Percentiles rank a stretch among this genome's conserved stretches.
phyloP scores from a whole-genome alignment of 2,329 filamentous ascomycete species.

The Epicoccum nigrum region DNA sequence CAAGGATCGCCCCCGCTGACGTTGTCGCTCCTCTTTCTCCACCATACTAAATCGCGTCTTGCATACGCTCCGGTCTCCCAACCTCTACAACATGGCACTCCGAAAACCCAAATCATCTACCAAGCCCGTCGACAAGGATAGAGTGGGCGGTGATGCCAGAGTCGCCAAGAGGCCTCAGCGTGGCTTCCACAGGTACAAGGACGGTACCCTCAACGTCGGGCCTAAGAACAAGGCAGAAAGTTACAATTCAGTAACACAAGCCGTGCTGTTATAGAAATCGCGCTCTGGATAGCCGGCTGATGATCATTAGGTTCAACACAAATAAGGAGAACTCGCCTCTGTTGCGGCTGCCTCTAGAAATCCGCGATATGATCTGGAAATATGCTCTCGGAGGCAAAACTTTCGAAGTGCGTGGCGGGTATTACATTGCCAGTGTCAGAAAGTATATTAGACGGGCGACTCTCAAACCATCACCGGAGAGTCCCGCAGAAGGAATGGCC shows the following conservation, averaged over 20 bases:
- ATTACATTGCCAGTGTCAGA: too few relatives aligned
- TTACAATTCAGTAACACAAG: not conserved
- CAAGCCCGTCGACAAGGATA: not conserved
- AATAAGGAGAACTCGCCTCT: slow-evolving; percentile 9
- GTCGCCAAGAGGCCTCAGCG: slow-evolving; percentile 20
- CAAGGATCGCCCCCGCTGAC: too few relatives aligned
- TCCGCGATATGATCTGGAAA: slow-evolving; percentile 22
- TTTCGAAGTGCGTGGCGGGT: too few relatives aligned
- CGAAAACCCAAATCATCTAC: not conserved
- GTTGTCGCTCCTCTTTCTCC: too few relatives aligned
- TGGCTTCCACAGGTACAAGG: slow-evolving; percentile 19
- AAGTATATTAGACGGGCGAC: too few relatives aligned
- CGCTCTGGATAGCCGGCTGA: not conserved
- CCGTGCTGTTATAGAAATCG: not conserved
- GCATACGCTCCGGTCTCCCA: not conserved
- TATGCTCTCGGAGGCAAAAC: not conserved
- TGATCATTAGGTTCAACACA: not conserved
- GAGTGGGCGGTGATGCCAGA: not conserved
- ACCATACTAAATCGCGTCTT: too few relatives aligned
- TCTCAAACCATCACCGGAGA: too few relatives aligned
- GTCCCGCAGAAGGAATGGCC: too few relatives aligned
- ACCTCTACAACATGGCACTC: slow-evolving; percentile 9
- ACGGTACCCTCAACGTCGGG: not conserved
- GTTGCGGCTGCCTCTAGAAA: slow-evolving; percentile 20
- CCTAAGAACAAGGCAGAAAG: not conserved